phyloP scores from a whole-genome alignment of 805 yeast species.

The Starmerella bombi region DNA sequence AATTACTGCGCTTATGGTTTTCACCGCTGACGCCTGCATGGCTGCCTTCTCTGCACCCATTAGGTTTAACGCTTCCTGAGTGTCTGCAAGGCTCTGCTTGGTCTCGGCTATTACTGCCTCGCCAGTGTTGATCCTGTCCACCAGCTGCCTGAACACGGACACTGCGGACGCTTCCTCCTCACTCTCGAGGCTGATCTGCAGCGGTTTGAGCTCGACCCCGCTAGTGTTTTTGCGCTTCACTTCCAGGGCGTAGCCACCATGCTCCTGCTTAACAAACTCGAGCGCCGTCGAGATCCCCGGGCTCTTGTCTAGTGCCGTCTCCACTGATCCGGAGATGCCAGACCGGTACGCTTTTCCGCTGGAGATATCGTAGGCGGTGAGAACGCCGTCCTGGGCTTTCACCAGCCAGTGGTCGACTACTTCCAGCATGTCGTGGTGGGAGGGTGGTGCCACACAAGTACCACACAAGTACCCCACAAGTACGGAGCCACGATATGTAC shows the following conservation, averaged over 20 bases:
- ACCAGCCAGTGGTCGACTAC: neutral
- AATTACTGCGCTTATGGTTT: slow-evolving; percentile 13
- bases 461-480: no score
- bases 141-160: neutral
- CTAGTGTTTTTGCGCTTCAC: neutral
- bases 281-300: neutral
- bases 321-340: no score
- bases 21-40: slow-evolving; percentile 10
- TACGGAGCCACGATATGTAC: neutral
- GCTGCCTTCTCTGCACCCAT: slow-evolving; percentile 16
- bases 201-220: slow-evolving; percentile 14
- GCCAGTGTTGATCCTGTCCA: neutral
- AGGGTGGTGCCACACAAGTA: no score
- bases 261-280: neutral
- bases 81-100: neutral
- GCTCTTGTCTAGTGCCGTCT: no score
- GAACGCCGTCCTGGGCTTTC: neutral
- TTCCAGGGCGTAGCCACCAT: neutral
- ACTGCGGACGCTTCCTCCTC: neutral
- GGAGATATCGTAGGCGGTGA: neutral
- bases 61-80: slow-evolving; percentile 5
- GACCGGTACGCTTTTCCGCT: no score
- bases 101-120: neutral
- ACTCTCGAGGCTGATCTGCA: neutral
- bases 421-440: neutral